Percentiles rank a stretch among this genome's conserved stretches.
phyloP scores from a whole-genome alignment of 1,284 basidiomycete species.

The Cryptococcus wingfieldii region DNA sequence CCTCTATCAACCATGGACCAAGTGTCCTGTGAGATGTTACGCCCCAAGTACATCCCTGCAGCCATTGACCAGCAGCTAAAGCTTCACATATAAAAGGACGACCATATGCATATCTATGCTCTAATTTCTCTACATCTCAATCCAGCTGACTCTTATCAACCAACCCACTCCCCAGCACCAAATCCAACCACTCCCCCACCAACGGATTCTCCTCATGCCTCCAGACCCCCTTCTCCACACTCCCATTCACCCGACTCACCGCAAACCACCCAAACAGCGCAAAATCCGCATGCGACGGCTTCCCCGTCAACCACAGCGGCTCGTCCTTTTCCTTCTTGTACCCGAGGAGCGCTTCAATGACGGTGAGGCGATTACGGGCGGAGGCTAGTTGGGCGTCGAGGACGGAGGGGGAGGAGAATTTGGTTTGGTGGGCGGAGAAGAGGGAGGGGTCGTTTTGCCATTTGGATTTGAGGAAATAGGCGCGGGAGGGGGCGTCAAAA shows the following conservation, averaged over 20 bases:
- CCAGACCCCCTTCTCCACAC: slow-evolving; percentile 14
- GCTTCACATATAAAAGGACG: too few relatives aligned
- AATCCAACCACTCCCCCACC: slow-evolving; percentile 14
- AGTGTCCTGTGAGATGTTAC: too few relatives aligned
- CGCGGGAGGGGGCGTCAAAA: slow-evolving; percentile 12
- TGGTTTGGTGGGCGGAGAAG: slow-evolving; percentile 3
- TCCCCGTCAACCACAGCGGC: slow-evolving; percentile 10
- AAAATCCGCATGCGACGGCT: slow-evolving; percentile 18
- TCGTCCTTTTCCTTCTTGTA: slow-evolving; percentile 12
- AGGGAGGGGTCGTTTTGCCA: slow-evolving; percentile 14
- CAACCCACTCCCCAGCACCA: slow-evolving; percentile 14
- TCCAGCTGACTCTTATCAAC: slow-evolving; percentile 12
- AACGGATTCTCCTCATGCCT: slow-evolving; percentile 9
- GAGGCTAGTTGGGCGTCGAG: slow-evolving; percentile 3
- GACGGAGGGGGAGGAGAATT: slow-evolving; percentile 2
- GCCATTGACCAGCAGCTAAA: too few relatives aligned
- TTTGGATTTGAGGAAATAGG: slow-evolving; percentile 24
- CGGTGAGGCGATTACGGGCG: slow-evolving; percentile 4
- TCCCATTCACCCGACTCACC: slow-evolving; percentile 7
- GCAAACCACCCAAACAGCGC: slow-evolving; percentile 19
- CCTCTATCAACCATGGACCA: too few relatives aligned
- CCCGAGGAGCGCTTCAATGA: slow-evolving; percentile 8
- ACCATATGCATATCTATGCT: background rate
- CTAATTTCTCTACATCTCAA: background rate
- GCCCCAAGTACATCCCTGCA: too few relatives aligned